A percentile compares a stretch with the other conserved stretches of the same genome.
Conservation (phyloP, 257 asterid species). For the Fraxinus anomala region DNA sequence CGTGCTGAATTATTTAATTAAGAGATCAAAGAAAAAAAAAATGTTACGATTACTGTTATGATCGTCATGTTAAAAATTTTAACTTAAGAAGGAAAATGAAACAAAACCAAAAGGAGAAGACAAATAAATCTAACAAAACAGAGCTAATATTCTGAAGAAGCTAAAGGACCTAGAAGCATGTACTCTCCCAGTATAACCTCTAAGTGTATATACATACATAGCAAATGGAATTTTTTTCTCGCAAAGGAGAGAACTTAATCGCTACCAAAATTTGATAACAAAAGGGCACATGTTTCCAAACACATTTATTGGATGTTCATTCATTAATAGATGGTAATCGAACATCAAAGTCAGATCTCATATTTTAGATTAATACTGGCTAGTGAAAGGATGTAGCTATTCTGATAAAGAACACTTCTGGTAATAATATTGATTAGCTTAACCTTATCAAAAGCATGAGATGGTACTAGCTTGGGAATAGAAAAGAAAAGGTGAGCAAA, state of each 20-base stretch:
- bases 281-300: neutral
- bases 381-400: conserved; percentile 11
- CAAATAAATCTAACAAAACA: neutral
- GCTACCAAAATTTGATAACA: conserved; percentile 1
- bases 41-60: neutral
- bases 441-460: conserved; percentile 7
- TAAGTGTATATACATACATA: neutral
- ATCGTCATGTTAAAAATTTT: neutral
- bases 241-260: neutral
- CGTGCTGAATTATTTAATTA: conserved; percentile 7
- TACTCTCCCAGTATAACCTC: neutral
- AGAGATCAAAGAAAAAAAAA: neutral
- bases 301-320: neutral
- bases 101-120: conserved; percentile 8
- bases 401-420: neutral
- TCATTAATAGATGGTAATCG: neutral
- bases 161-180: neutral
- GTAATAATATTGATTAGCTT: neutral
- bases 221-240: conserved; percentile 11
- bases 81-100: conserved; percentile 6
- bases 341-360: conserved; percentile 13
- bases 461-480: conserved; percentile 11
- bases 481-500: conserved; percentile 25
- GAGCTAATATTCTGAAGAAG: neutral
- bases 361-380: neutral